These are phyloP conservation scores for Ustilago nuda DNA, from an alignment of 1,284 basidiomycete genomes.

Conservation along the genomic window DNA sequence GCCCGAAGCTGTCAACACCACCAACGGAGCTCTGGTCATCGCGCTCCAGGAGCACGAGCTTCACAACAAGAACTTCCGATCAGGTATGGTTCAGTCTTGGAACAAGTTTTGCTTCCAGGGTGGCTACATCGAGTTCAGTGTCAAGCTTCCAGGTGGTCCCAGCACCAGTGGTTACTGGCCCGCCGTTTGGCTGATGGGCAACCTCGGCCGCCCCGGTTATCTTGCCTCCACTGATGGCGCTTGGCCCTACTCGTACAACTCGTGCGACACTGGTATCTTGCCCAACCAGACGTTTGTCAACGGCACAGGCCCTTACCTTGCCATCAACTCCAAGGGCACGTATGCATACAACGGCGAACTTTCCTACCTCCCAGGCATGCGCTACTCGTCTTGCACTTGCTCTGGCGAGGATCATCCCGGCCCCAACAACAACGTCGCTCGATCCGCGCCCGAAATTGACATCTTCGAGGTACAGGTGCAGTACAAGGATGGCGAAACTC, in stretches of 20 bases:
- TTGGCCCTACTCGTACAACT: constrained; percentile 70
- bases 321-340: constrained; percentile 32
- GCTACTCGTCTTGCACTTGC: constrained; percentile 63
- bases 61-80: constrained; percentile 66
- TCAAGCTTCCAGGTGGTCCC: constrained; percentile 54
- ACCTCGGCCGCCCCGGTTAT: constrained; percentile 67
- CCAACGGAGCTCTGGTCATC: constrained; percentile 57
- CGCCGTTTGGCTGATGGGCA: constrained; percentile 67
- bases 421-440: constrained; percentile 62
- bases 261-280: constrained; percentile 67
- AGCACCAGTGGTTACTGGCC: constrained; percentile 72
- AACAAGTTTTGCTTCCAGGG: constrained; percentile 70
- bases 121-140: constrained; percentile 65
- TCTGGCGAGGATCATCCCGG: constrained; percentile 62
- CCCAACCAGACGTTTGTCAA: constrained; percentile 59
- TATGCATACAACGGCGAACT: constrained; percentile 62
- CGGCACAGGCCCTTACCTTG: constrained; percentile 53
- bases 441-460: constrained; percentile 68
- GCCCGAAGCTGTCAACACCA: constrained; percentile 65
- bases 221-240: constrained; percentile 65
- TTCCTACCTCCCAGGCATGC: constrained; percentile 64
- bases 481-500: constrained; percentile 63
- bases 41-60: constrained; percentile 53
- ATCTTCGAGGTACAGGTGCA: constrained; percentile 72
- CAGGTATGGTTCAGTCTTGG: constrained; percentile 68